Base-by-base conservation (phyloP, 2,329 filamentous ascomycete species). In the Lasiodiplodia citricola region DNA sequence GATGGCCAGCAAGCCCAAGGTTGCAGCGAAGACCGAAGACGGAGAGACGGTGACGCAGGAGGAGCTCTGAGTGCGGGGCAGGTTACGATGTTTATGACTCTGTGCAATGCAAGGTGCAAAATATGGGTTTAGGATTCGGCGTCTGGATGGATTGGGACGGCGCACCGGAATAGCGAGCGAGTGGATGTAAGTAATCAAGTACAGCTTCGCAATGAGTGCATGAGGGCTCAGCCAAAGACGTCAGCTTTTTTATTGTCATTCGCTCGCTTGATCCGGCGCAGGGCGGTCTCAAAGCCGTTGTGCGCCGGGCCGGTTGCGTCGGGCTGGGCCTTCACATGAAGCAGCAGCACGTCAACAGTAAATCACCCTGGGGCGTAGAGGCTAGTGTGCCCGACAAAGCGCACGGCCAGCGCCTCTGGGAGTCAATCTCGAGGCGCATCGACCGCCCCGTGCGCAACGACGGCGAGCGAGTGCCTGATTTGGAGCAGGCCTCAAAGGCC, bases 1-100 rank as follows among this genome's bases (percentile, higher is more conserved):
- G 75, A 50, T 55, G 44, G 44, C 65, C 37, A 58, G 31, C 41
- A 37, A 38, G 65, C 56, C 44, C 7, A 68, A 55, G 57, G 44
- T 38, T 35, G 35, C 60, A 11, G 28, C 44, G 8, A 56, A 16
- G 8, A 8, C 41, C 18, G 35, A n/a, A 47, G 23, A 28, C 7
- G 14, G 54, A 14, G 56, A 58, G 31, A 28, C 28, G 21, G 57
- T 14, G 66, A 51, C 47, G 38, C 41, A 25, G 57, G 67, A 64
- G 57, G 67, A 64, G 57, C 35, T 68, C n/a, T 68, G 47, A 62
- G n/a, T 16, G 28, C 60, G 28, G 28, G n/a, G 60, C 14, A 52
- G 25, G 47, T 52, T 52, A 52, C 60, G 60, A 64, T 52, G 31
- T 64, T 64, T 50, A 64, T 52, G 60, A 64, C 44, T 62, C 57